phyloP scores from a whole-genome alignment of 805 yeast genomes.

The Candida tammaniensis region DNA sequence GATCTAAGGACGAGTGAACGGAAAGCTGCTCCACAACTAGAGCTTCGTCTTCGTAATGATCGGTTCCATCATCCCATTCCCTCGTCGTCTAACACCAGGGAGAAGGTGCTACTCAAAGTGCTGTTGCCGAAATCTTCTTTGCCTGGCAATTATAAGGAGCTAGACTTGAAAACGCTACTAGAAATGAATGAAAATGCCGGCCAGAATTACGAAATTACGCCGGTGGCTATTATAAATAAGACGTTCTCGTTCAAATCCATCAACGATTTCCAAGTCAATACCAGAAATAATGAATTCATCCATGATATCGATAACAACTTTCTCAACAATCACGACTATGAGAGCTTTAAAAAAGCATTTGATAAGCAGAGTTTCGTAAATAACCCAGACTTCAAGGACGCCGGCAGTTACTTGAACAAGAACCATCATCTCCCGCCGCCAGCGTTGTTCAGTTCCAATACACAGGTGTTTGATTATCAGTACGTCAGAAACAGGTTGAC shows the following conservation, averaged over 20 bases:
- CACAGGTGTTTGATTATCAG: constrained; percentile 73
- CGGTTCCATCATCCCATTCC: constrained; percentile 61
- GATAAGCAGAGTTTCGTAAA: constrained; percentile 21
- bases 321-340: constrained; percentile 20
- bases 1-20: constrained; percentile 2
- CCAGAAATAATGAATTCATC: constrained; percentile 47
- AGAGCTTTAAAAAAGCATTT: constrained; percentile 24
- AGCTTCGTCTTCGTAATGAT: constrained; percentile 38
- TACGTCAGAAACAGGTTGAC: constrained; percentile 70
- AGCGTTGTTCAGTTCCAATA: constrained; percentile 72
- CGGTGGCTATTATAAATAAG: constrained; percentile 65
- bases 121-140: constrained; percentile 56
- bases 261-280: constrained; percentile 80
- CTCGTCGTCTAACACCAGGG: constrained; percentile 50
- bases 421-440: constrained; percentile 78
- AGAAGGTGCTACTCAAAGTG: constrained; percentile 57
- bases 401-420: constrained; percentile 23
- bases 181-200: constrained; percentile 23
- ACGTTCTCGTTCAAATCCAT: constrained; percentile 78
- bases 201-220: constrained; percentile 44
- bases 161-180: constrained; percentile 42
- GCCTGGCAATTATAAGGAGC: constrained; percentile 34
- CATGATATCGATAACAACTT: constrained; percentile 27
- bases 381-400: constrained; percentile 26
- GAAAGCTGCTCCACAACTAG: constrained; percentile 27